phyloP scores from a whole-genome alignment of 345 rosid species.

The Eucalyptus sideroxylon region DNA sequence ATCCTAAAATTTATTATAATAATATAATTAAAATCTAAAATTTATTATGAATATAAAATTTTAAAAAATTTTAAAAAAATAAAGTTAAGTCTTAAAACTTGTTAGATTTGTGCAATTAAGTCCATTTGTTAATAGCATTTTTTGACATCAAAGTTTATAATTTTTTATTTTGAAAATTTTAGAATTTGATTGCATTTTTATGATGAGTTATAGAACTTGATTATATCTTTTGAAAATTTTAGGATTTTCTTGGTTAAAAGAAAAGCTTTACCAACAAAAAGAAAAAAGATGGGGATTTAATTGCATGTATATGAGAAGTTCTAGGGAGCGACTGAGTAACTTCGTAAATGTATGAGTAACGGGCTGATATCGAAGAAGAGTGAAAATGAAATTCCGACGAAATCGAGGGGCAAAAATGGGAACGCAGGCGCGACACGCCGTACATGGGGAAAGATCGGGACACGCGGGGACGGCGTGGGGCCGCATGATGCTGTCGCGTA shows the following conservation, averaged over 20 bases:
- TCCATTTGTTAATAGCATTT: rapidly evolving
- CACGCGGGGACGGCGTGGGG: background rate
- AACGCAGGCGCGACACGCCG: rapidly evolving
- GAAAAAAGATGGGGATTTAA: too few species aligned
- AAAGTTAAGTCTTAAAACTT: rapidly evolving
- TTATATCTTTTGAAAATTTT: rapidly evolving
- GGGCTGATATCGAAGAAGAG: rapidly evolving
- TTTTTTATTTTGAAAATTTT: too few species aligned
- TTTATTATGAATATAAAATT: too few species aligned
- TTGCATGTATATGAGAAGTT: too few species aligned
- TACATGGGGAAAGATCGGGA: background rate
- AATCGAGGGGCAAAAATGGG: background rate
- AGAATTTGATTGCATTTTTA: rapidly evolving
- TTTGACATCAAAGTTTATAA: too few species aligned
- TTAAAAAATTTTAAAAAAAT: too few species aligned
- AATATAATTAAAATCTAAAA: background rate
- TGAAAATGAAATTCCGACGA: background rate
- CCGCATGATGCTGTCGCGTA: background rate
- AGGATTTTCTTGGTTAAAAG: too few species aligned
- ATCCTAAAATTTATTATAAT: rapidly evolving
- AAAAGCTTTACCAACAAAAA: too few species aligned
- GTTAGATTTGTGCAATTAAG: too few species aligned
- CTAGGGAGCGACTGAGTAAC: background rate
- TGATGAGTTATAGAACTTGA: too few species aligned
- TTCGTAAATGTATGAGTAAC: background rate